Percentiles rank a stretch among this genome's conserved stretches.
These are phyloP conservation scores for Rossbeevera mucosa DNA, from an alignment of 768 basidiomycete species.

Conservation along the genomic window DNA sequence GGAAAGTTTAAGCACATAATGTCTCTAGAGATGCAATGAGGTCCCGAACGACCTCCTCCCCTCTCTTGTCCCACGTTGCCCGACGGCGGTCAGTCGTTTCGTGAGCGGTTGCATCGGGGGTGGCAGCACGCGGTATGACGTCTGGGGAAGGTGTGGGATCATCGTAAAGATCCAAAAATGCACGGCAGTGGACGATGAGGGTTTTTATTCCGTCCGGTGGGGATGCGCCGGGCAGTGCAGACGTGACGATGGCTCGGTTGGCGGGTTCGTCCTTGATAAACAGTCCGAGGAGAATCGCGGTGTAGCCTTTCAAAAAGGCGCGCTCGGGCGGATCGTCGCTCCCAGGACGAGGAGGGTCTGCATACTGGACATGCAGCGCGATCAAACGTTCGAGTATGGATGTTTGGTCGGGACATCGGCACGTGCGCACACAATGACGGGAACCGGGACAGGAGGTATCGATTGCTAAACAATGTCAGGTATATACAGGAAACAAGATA, in stretches of 20 bases:
- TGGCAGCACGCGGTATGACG: neutral
- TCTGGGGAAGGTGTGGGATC: conserved; percentile 29
- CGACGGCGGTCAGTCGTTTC: conserved; percentile 5
- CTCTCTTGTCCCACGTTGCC: conserved; percentile 28
- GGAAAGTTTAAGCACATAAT: conserved; percentile 3
- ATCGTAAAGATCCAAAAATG: conserved; percentile 41
- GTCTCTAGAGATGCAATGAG: conserved; percentile 53
- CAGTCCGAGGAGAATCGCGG: conserved; percentile 67
- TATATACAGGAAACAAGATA: neutral
- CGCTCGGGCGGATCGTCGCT: conserved; percentile 32
- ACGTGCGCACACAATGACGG: conserved; percentile 47
- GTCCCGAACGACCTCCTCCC: conserved; percentile 41
- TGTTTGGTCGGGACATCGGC: conserved; percentile 45
- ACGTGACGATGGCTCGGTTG: conserved; percentile 33
- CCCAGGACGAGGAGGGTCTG: neutral
- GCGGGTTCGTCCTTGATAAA: conserved; percentile 33
- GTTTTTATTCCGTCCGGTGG: conserved; percentile 27
- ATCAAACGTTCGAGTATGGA: conserved; percentile 50
- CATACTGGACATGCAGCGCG: conserved; percentile 43
- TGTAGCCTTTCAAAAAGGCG: conserved; percentile 64
- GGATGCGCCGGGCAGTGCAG: conserved; percentile 34
- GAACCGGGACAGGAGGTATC: conserved; percentile 47
- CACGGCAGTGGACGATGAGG: conserved; percentile 34
- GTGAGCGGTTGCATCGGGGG: conserved; percentile 2
- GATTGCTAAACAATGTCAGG: conserved; percentile 36